Conservation (phyloP, 1,284 basidiomycete genomes). For the Trichosporon sp. region DNA sequence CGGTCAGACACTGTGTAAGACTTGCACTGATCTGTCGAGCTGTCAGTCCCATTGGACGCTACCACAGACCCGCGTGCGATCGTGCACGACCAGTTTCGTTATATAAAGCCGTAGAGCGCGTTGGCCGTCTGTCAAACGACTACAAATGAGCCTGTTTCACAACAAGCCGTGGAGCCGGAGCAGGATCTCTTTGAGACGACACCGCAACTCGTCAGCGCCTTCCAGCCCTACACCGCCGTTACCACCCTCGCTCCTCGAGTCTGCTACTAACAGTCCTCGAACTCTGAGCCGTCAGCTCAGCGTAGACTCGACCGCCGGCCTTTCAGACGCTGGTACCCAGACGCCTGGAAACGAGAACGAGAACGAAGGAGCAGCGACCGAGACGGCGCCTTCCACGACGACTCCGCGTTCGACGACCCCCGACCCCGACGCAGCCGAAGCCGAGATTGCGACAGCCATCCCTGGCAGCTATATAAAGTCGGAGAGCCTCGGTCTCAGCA, state of each 20-base stretch:
- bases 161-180: neutral
- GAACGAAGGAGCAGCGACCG: too few relatives aligned
- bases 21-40: neutral
- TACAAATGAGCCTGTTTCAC: slow-evolving; percentile 1
- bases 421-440: neutral
- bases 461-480: neutral
- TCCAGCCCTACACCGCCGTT: neutral
- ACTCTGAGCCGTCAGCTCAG: neutral
- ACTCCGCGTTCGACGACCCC: neutral
- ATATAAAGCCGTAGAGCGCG: neutral
- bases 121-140: neutral
- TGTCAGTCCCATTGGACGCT: neutral
- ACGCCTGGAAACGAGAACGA: neutral
- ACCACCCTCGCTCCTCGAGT: neutral
- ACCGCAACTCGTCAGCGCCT: neutral
- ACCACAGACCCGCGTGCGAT: neutral
- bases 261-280: neutral
- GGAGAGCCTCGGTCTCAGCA: neutral
- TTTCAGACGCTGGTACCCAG: neutral
- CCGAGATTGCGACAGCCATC: neutral
- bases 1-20: neutral
- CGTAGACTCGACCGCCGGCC: neutral
- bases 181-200: neutral
- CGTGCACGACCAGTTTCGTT: neutral
- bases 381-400: neutral